These are phyloP conservation scores for Elsinoe necatrix DNA, from an alignment of 2,329 filamentous ascomycete species.

Conservation along the genomic window DNA sequence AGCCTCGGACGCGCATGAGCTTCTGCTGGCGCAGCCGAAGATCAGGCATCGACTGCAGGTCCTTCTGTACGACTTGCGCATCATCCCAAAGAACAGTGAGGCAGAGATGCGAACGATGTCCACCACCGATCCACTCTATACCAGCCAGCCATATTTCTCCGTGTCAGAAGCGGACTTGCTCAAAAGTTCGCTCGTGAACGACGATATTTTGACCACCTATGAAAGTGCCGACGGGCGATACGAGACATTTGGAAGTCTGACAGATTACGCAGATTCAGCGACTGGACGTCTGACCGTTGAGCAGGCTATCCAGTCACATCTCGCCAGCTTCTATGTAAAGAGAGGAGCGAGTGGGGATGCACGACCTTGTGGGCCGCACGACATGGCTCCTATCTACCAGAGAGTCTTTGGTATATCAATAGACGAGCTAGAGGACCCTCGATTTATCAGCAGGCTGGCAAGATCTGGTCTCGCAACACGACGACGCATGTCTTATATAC, in stretches of 20 bases:
- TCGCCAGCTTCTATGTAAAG: slow-evolving; percentile 19
- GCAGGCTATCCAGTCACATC: slow-evolving; percentile 2
- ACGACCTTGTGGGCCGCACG: slow-evolving; percentile 20
- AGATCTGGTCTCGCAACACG: neutral
- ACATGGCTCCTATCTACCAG: slow-evolving; percentile 19
- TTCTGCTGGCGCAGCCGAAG: neutral
- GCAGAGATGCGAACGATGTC: neutral
- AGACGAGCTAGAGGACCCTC: slow-evolving; percentile 17
- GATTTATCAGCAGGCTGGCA: neutral
- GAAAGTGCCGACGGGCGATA: neutral
- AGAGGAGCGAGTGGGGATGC: slow-evolving; percentile 18
- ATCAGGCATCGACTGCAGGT: neutral
- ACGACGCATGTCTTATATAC: neutral
- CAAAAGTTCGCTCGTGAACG: neutral
- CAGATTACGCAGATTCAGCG: neutral
- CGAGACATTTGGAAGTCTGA: neutral
- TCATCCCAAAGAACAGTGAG: neutral
- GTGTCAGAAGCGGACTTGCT: neutral
- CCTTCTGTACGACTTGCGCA: neutral
- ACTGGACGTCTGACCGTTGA: neutral
- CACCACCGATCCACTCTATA: neutral
- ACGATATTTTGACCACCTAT: neutral
- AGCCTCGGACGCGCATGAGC: neutral
- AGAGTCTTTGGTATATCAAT: slow-evolving; percentile 18
- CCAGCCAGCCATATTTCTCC: slow-evolving; percentile 19